Percentiles rank a stretch among this genome's conserved stretches.
These are phyloP conservation scores for Tillandsia leiboldiana DNA, from an alignment of 176 grass and related monocot genomes.

Conservation along the genomic window DNA sequence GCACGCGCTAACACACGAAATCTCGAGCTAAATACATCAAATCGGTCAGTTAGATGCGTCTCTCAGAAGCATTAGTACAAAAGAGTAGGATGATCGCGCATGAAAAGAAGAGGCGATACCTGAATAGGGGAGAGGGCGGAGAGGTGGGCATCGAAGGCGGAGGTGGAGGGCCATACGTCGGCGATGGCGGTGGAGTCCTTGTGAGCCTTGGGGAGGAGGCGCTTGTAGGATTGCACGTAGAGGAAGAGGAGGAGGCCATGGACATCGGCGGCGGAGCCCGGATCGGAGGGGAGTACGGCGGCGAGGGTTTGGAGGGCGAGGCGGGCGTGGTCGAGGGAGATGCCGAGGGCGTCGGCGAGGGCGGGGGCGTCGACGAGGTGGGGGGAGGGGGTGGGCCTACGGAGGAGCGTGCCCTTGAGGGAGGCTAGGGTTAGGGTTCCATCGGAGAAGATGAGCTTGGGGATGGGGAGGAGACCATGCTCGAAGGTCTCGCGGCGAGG, in stretches of 20 bases:
- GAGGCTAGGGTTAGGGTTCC: constrained; percentile 22
- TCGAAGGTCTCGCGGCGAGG: constrained; percentile 25
- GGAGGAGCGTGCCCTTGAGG: constrained; percentile 16
- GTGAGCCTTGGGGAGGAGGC: constrained; percentile 13
- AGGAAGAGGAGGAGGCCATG: constrained; percentile 16
- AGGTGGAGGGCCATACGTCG: constrained; percentile 30
- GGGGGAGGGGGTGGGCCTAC: background rate
- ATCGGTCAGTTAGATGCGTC: no score
- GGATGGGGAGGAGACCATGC: constrained; percentile 22
- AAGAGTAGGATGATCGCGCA: background rate
- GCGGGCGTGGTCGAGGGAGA: constrained; percentile 11
- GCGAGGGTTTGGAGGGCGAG: constrained; percentile 21
- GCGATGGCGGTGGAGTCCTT: constrained; percentile 15
- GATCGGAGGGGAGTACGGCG: constrained; percentile 10
- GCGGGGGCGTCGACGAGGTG: background rate
- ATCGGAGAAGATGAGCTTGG: constrained; percentile 30
- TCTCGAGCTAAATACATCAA: background rate
- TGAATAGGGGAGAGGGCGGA: constrained; percentile 17
- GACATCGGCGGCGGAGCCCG: constrained; percentile 1
- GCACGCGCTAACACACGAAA: background rate
- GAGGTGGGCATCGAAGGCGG: constrained; percentile 19
- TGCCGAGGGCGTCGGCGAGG: constrained; percentile 16
- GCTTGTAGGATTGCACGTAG: constrained; percentile 27
- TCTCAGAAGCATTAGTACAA: background rate
- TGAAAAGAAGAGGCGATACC: background rate